Evolutionary conservation across 2,329 filamentous ascomycete species (phyloP).

Genomic region (Trematosphaeria pertusa): DNA sequence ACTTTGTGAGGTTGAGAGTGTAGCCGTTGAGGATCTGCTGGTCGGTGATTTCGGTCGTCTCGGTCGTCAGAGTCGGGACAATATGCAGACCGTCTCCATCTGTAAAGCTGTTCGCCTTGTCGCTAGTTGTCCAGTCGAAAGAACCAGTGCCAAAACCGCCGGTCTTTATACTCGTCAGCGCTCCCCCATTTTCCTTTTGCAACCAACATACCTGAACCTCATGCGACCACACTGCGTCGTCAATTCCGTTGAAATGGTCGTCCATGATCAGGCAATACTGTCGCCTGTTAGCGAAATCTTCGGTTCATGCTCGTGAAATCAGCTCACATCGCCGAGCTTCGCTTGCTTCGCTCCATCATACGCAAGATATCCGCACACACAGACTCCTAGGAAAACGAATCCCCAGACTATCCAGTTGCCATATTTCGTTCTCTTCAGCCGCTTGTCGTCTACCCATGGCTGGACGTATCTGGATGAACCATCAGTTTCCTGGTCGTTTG

Average conservation of each 20-base stretch:
- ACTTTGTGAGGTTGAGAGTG: slow-evolving; percentile 34
- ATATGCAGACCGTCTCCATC: slow-evolving; percentile 73
- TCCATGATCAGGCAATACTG: slow-evolving; percentile 53
- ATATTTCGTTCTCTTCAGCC: slow-evolving; percentile 29
- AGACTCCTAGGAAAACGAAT: slow-evolving; percentile 20
- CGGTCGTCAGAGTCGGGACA: slow-evolving; percentile 74
- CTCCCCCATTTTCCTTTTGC: neutral
- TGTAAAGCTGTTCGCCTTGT: slow-evolving; percentile 77
- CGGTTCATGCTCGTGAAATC: too few relatives aligned
- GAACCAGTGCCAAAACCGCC: slow-evolving; percentile 73
- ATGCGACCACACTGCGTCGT: slow-evolving; percentile 70
- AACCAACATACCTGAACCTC: slow-evolving; percentile 65
- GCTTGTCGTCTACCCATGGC: slow-evolving; percentile 31
- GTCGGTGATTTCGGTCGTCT: slow-evolving; percentile 68
- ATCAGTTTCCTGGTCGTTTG: neutral
- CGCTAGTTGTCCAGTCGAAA: slow-evolving; percentile 75
- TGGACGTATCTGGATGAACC: slow-evolving; percentile 22
- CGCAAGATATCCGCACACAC: slow-evolving; percentile 24
- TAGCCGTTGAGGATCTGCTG: slow-evolving; percentile 66
- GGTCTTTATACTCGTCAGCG: slow-evolving; percentile 38
- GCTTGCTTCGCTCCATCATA: slow-evolving; percentile 27
- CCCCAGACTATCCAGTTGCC: slow-evolving; percentile 27
- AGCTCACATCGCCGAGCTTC: slow-evolving; percentile 20
- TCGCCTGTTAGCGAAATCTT: neutral
- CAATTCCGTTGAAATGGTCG: slow-evolving; percentile 65